phyloP scores from a whole-genome alignment of 2,329 filamentous ascomycete genomes.

The Apiospora kogelbergensis region DNA sequence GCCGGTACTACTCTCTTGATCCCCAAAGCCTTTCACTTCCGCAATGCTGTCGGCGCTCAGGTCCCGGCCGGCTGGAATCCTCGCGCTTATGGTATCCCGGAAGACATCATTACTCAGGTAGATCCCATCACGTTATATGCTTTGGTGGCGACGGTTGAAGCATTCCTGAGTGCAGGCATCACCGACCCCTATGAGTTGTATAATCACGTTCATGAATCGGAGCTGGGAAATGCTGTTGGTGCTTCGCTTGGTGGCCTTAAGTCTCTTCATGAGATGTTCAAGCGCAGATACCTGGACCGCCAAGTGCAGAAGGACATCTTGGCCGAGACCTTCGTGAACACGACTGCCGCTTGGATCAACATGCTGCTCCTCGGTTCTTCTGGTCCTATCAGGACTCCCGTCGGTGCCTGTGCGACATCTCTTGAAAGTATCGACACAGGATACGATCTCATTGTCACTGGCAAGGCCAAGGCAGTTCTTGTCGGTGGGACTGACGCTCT shows the following conservation, averaged over 20 bases:
- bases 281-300: conserved; percentile 29
- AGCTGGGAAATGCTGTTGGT: conserved; percentile 35
- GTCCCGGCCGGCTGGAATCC: conserved; percentile 36
- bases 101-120: conserved; percentile 35
- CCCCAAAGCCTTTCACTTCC: conserved; percentile 29
- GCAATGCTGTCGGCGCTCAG: conserved; percentile 32
- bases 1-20: conserved; percentile 32
- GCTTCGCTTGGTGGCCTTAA: conserved; percentile 29
- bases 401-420: conserved; percentile 37
- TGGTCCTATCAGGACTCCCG: conserved; percentile 36
- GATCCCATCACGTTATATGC: conserved; percentile 35
- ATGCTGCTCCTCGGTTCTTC: conserved; percentile 38
- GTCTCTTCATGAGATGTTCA: conserved; percentile 29
- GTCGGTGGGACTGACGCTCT: conserved; percentile 37
- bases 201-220: conserved; percentile 34
- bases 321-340: conserved; percentile 36
- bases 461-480: conserved; percentile 30
- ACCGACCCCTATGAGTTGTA: conserved; percentile 29
- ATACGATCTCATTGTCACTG: conserved; percentile 30
- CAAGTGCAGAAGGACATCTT: conserved; percentile 34
- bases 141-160: conserved; percentile 31
- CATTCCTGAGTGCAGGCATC: conserved; percentile 34
- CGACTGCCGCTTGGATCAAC: conserved; percentile 38
- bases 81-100: conserved; percentile 33
- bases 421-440: conserved; percentile 37